Evolutionary conservation across 305 asterid genomes (phyloP), one percentile per base, ranked within the genome.

Genomic region (Coffea humblotiana): DNA sequence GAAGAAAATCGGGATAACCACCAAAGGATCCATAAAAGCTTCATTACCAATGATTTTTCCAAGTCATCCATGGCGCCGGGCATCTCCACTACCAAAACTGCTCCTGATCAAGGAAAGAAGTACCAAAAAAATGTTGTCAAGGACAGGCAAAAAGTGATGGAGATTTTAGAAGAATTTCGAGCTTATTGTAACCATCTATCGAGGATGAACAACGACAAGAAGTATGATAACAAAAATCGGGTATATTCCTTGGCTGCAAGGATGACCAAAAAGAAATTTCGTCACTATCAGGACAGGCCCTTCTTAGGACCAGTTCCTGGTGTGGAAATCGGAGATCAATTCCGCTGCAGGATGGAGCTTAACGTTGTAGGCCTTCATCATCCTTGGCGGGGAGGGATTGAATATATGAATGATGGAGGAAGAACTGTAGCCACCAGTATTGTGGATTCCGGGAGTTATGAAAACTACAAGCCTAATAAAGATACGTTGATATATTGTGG

Each of bases 281-380:
- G 27, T 0, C 19, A 21, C 27, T 19, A 64, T 23, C 13, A 54
- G 3, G 4, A 29, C 0, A 65, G n/a, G 11, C 15, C 77, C 3
- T 2, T 32, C 4, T 12, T 61, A 9, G 84, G 84, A 32, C 3
- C 77, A n/a, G 54, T 76, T 12, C 80, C 84, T 1, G 84, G 84
- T 5, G 71, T 81, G 1, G 81, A 81, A 78, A 52, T 81, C 3
- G 84, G 84, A 3, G 81, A 81, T 11, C 29, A 25, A 68, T 81
- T 81, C 43, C 61, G 1, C 6, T 81, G 70, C 74, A 71, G 84
- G 23, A 71, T 77, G 73, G 84, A 81, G 37, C 67, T 81, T 11
- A 68, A 51, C n/a, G 8, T 81, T 21, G 25, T 77, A 16, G 77
- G 84, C 12, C 13, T 81, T 18, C 84, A 81, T 29, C 47, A 37